Base-by-base conservation (phyloP, 208 protist genomes). In the Trypanosoma cruzi region DNA sequence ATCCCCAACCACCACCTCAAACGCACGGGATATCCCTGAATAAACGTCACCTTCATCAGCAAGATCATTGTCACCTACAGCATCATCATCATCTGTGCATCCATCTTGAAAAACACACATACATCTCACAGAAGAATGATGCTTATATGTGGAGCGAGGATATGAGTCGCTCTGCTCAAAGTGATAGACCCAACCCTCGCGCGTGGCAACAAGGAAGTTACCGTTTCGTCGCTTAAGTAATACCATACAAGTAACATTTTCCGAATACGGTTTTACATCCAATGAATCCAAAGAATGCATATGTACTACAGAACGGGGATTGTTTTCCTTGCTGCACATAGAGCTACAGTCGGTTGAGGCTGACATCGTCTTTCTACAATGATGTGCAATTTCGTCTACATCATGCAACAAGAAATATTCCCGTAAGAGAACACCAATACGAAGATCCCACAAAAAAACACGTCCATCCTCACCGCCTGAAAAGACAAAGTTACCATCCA, bases 381-480 rank as follows among this genome's bases (percentile, higher is more conserved):
- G 64, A 11, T 37, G 7, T 22, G 14, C 57, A 46, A 71, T 56
- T 26, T 20, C 26, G 0, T 54, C 66, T 7, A 3, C 8, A 44
- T 71, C 66, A 31, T 71, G 66, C 6, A 71, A 46, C 10, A 68
- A 46, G 46, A 63, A 64, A 44, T 72, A 79, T 32, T 73, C 68
- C 10, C 63, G 58, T 37, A 79, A 13, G 10, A 72, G 68, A 20
- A 29, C 20, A 22, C 68, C 74, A 49, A 44, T 61, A 18, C 50
- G 34, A 66, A 79, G 60, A 68, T 84, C 44, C 74, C 79, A 80
- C 32, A 80, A 36, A 56, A 80, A 68, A 26, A 81, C 62, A n/a
- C 63, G 67, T 34, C 81, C 81, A 60, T 79, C 68, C 14, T 86
- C 81, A 37, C 74, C 81, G 1, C 68, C 76, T 16, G 77, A 75